A percentile compares a stretch with the other conserved stretches of the same genome.
These are phyloP conservation scores for Dictyostelium capitatum DNA, from an alignment of 78 protist species.

Conservation along the genomic window DNA sequence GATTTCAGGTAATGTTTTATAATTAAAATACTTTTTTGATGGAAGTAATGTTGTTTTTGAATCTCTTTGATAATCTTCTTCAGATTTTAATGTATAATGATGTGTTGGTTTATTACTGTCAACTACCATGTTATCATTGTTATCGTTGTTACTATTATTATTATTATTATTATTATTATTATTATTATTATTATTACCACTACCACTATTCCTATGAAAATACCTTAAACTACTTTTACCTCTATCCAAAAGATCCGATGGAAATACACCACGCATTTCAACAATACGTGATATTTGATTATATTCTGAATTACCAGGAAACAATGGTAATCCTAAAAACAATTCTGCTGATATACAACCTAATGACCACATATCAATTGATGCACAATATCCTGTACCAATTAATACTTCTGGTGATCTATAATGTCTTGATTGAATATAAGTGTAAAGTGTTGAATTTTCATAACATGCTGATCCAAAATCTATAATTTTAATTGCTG, in stretches of 20 bases:
- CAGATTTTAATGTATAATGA: conserved; percentile 60
- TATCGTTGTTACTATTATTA: not conserved
- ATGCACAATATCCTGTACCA: conserved; percentile 80
- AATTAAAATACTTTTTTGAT: conserved; percentile 80
- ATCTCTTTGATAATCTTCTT: conserved; percentile 72
- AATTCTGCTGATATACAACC: conserved; percentile 93
- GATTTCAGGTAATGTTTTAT: conserved; percentile 73
- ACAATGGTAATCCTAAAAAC: conserved; percentile 93
- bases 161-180: not conserved
- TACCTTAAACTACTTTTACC: conserved; percentile 44
- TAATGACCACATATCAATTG: conserved; percentile 94
- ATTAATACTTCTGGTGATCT: conserved; percentile 97
- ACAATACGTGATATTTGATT: conserved; percentile 88
- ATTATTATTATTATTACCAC: not conserved
- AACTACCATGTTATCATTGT: not conserved
- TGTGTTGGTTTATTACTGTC: not conserved
- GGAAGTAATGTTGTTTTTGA: conserved; percentile 51
- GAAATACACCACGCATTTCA: conserved; percentile 88
- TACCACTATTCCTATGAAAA: conserved; percentile 47
- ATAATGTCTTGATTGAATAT: conserved; percentile 96
- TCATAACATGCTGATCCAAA: conserved; percentile 94
- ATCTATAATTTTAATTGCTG: conserved; percentile 91
- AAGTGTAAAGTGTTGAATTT: conserved; percentile 88
- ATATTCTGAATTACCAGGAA: conserved; percentile 94
- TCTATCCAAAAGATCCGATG: conserved; percentile 65